Percentiles rank a stretch among this genome's conserved stretches.
Conservation (phyloP, 257 asterid genomes). For the Handroanthus guayacan region DNA sequence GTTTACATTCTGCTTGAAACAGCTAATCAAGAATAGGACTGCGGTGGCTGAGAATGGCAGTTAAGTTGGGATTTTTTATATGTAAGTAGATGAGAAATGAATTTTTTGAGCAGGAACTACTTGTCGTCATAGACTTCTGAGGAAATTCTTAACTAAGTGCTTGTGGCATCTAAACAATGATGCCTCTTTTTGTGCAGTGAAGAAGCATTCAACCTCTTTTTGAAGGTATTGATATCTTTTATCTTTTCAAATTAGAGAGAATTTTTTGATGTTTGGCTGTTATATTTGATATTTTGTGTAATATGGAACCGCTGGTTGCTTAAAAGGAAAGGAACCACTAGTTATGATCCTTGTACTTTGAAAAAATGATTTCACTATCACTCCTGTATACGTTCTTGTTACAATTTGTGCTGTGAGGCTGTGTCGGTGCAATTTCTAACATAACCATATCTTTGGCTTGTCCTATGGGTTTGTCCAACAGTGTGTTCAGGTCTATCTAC, state of each 20-base stretch:
- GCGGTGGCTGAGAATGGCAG: slow-evolving; percentile 60
- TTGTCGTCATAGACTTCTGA: slow-evolving; percentile 38
- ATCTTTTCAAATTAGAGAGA: slow-evolving; percentile 12
- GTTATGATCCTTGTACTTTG: too few species aligned
- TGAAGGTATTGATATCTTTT: slow-evolving; percentile 39
- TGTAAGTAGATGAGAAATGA: slow-evolving; percentile 39
- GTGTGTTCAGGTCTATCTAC: too few species aligned
- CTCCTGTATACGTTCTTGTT: too few species aligned
- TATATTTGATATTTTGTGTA: slow-evolving; percentile 12
- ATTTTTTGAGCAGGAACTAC: slow-evolving; percentile 26
- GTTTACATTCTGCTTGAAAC: slow-evolving; percentile 46
- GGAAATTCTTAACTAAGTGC: slow-evolving; percentile 31
- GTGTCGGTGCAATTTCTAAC: too few species aligned
- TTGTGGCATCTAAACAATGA: slow-evolving; percentile 28
- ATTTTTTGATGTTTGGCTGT: neutral
- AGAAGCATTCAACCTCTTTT: slow-evolving; percentile 25
- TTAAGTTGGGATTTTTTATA: slow-evolving; percentile 43
- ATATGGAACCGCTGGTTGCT: neutral
- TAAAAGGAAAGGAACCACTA: too few species aligned
- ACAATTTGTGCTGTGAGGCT: too few species aligned
- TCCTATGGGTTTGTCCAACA: too few species aligned
- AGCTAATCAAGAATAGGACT: slow-evolving; percentile 69
- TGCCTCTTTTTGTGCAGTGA: slow-evolving; percentile 34
- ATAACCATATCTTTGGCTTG: too few species aligned
- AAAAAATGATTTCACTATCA: too few species aligned